These are phyloP conservation scores for Wickerhamomyces rabaulensis DNA, from an alignment of 805 yeast genomes.

Conservation along the genomic window DNA sequence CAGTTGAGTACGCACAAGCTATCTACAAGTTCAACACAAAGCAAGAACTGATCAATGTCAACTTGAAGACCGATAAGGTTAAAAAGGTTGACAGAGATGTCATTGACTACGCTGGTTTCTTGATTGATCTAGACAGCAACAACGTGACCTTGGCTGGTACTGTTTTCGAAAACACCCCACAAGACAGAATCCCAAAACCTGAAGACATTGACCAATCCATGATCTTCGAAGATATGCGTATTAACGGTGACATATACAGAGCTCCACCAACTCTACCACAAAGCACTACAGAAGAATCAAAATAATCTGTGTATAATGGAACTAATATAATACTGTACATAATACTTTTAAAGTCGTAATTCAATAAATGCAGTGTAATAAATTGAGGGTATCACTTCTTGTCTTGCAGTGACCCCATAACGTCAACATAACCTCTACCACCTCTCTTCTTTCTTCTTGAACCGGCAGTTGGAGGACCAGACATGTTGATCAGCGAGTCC, in stretches of 20 bases:
- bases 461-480: conserved; percentile 23
- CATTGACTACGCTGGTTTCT: conserved; percentile 55
- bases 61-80: conserved; percentile 38
- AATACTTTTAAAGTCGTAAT: neutral
- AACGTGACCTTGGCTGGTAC: conserved; percentile 59
- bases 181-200: conserved; percentile 31
- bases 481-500: conserved; percentile 40
- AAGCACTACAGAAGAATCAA: conserved; percentile 1
- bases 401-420: conserved; percentile 34
- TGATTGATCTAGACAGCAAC: conserved; percentile 56
- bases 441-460: conserved; percentile 37
- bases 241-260: conserved; percentile 30
- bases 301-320: neutral
- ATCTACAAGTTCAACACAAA: conserved; percentile 58
- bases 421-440: conserved; percentile 64
- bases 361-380: neutral
- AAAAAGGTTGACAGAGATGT: conserved; percentile 48
- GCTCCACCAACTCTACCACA: conserved; percentile 17
- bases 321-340: neutral
- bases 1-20: conserved; percentile 51
- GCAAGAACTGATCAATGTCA: conserved; percentile 50
- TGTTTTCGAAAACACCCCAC: conserved; percentile 53
- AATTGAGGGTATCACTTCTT: conserved; percentile 1
- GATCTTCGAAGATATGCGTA: conserved; percentile 26
- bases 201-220: conserved; percentile 24